phyloP scores from a whole-genome alignment of 768 basidiomycete genomes.

The Rhodotorula sphaerocarpa region DNA sequence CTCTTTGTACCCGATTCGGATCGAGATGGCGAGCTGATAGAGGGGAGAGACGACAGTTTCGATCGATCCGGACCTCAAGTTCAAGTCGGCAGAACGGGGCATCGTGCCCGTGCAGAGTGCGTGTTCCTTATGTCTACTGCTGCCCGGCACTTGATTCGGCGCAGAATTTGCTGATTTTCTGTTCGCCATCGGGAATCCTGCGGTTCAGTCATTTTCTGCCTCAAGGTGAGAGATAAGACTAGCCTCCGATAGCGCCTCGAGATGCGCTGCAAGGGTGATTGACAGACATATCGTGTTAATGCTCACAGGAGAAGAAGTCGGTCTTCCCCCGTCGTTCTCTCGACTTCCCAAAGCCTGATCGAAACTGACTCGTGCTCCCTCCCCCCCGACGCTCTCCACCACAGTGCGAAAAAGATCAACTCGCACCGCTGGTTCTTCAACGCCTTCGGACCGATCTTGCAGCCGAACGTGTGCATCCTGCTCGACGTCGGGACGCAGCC shows the following conservation, averaged over 20 bases:
- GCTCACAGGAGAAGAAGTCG: conserved; percentile 23
- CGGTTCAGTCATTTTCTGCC: conserved; percentile 10
- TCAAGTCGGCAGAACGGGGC: conserved; percentile 68
- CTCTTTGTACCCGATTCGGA: conserved; percentile 10
- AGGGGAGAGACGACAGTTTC: conserved; percentile 52
- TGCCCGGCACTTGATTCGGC: too few species aligned
- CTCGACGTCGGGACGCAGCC: conserved; percentile 89
- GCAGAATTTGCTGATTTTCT: too few species aligned
- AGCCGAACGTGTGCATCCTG: conserved; percentile 76
- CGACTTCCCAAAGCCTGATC: neutral
- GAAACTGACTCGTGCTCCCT: neutral
- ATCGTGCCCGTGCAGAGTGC: conserved; percentile 71
- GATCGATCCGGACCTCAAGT: conserved; percentile 69
- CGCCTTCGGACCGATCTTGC: conserved; percentile 70
- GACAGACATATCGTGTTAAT: too few species aligned
- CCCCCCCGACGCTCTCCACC: too few species aligned
- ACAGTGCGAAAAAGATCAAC: conserved; percentile 37
- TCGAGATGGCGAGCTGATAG: too few species aligned
- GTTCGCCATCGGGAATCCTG: too few species aligned
- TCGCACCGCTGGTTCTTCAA: conserved; percentile 95
- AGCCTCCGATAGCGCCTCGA: too few species aligned
- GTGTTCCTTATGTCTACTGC: neutral
- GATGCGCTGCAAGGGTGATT: too few species aligned
- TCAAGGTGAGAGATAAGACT: conserved; percentile 2
- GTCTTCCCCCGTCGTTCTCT: neutral